phyloP scores from a whole-genome alignment of 257 asterid species.

The Solanum clarkiae region DNA sequence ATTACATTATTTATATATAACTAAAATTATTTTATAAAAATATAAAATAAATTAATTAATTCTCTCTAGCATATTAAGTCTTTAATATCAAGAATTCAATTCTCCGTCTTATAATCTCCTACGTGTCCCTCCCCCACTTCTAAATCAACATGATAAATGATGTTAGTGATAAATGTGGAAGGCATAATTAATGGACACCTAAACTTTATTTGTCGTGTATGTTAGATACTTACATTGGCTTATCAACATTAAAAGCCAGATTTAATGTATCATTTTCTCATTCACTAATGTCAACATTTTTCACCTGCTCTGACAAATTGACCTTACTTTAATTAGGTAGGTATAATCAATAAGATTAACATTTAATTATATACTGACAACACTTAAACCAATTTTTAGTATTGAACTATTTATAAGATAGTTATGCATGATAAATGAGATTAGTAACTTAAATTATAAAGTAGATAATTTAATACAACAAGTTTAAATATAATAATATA shows the following conservation, averaged over 20 bases:
- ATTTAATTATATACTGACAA: not conserved
- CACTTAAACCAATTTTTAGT: not conserved
- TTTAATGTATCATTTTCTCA: not conserved
- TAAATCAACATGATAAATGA: not conserved
- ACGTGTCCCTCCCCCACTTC: no score
- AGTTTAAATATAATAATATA: not conserved
- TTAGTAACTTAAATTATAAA: not conserved
- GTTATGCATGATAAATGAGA: not conserved
- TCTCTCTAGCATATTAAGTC: no score
- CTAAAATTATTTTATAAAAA: no score
- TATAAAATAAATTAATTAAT: no score
- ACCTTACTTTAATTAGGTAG: not conserved
- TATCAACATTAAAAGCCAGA: not conserved
- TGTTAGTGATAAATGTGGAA: not conserved
- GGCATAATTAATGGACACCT: not conserved
- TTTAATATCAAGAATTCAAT: no score
- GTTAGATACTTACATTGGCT: not conserved
- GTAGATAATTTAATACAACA: not conserved
- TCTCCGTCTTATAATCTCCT: no score
- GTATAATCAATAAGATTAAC: not conserved
- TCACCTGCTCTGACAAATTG: not conserved
- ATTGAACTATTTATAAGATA: not conserved
- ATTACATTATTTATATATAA: no score
- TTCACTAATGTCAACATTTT: conserved; percentile 6
- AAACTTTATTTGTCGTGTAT: not conserved